These are phyloP conservation scores for Pseudocercospora macadamiae DNA, from an alignment of 2,329 filamentous ascomycete species.

Conservation along the genomic window DNA sequence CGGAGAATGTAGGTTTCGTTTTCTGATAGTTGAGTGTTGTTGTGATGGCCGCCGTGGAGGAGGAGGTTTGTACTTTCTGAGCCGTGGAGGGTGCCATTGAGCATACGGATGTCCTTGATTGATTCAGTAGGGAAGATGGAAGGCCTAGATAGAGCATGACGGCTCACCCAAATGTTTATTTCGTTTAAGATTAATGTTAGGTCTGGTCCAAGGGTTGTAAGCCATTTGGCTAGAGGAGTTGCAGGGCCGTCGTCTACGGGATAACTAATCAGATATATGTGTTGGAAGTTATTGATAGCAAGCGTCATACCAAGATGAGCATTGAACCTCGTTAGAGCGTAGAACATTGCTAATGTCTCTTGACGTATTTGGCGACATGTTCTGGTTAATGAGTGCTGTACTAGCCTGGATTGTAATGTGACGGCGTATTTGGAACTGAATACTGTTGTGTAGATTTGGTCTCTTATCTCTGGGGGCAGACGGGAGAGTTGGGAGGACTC, in stretches of 20 bases:
- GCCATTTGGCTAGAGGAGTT: constrained; percentile 29
- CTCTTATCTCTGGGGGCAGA: constrained; percentile 25
- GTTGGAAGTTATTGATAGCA: neutral
- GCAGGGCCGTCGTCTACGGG: constrained; percentile 28
- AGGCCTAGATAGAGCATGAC: no score
- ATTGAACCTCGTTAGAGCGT: constrained; percentile 28
- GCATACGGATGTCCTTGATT: constrained; percentile 30
- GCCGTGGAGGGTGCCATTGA: constrained; percentile 30
- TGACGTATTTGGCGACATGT: constrained; percentile 29
- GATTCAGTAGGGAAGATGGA: no score
- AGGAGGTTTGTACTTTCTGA: constrained; percentile 14
- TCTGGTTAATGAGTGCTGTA: constrained; percentile 26
- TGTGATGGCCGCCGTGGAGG: neutral
- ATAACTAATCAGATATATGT: neutral
- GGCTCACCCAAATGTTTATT: constrained; percentile 30
- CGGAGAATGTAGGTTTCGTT: constrained; percentile 18
- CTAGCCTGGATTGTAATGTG: constrained; percentile 16
- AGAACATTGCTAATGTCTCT: constrained; percentile 30
- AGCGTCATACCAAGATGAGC: constrained; percentile 27
- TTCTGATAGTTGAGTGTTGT: no score
- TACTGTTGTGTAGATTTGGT: constrained; percentile 27
- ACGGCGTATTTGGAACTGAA: constrained; percentile 29
- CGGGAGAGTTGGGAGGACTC: constrained; percentile 7
- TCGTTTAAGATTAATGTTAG: constrained; percentile 21
- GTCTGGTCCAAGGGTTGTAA: constrained; percentile 21